Evolutionary conservation across 306 rosid species (phyloP).

Genomic region (Vigna nakashimae): DNA sequence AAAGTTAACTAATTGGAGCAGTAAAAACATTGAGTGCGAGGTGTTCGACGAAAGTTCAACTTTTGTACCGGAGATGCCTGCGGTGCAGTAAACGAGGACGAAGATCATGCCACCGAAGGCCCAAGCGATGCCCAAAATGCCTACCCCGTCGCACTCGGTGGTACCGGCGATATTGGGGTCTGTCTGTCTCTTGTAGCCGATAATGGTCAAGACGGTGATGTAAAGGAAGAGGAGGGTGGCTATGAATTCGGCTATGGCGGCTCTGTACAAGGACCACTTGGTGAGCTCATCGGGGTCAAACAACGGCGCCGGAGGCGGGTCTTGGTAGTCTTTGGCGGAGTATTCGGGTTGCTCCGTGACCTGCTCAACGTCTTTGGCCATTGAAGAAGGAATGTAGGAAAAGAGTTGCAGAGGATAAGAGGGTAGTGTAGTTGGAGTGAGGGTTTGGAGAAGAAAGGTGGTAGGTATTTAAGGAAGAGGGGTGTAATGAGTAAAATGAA

Average conservation of each 20-base stretch:
- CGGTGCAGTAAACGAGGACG: constrained; percentile 97
- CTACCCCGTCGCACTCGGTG: constrained; percentile 74
- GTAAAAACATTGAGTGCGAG: too few species aligned
- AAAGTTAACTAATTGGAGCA: too few species aligned
- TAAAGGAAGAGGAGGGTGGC: constrained; percentile 94
- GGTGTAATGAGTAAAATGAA: background rate
- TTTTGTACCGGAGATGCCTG: constrained; percentile 83
- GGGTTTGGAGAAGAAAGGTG: constrained; percentile 13
- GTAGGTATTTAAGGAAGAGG: constrained; percentile 65
- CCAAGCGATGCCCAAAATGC: constrained; percentile 93
- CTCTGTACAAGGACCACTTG: constrained; percentile 88
- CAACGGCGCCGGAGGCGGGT: constrained; percentile 86
- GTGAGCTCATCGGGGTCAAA: constrained; percentile 67
- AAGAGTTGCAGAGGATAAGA: too few species aligned
- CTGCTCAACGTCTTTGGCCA: constrained; percentile 80
- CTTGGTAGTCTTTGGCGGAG: constrained; percentile 77
- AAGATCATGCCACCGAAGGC: constrained; percentile 99
- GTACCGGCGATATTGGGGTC: background rate
- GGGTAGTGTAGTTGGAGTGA: background rate
- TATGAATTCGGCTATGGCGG: constrained; percentile 84
- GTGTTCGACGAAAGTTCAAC: too few species aligned
- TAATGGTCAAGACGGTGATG: constrained; percentile 83
- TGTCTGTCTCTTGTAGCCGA: constrained; percentile 69
- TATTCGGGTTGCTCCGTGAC: constrained; percentile 62
- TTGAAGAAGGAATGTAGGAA: background rate